These are phyloP conservation scores for Protomyces arabidopsidicola DNA, from an alignment of 1,139 yeast species.

Conservation along the genomic window DNA sequence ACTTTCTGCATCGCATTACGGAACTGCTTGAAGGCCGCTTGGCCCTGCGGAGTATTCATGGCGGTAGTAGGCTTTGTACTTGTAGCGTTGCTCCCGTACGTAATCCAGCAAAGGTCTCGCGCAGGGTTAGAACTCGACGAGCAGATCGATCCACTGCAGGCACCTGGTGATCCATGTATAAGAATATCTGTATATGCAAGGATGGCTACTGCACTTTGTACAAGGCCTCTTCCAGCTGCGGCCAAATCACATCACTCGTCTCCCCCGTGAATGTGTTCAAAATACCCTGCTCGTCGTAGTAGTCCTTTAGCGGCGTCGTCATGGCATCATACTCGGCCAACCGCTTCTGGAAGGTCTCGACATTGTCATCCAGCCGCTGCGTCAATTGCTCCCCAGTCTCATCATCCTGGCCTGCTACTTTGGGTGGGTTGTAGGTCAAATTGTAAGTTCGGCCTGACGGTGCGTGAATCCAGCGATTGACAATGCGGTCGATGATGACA, in stretches of 20 bases:
- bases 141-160: not conserved
- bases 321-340: slow-evolving; percentile 57
- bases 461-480: slow-evolving; percentile 81
- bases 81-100: no score
- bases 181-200: not conserved
- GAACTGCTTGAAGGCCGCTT: slow-evolving; percentile 26
- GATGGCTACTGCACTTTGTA: not conserved
- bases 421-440: slow-evolving; percentile 54
- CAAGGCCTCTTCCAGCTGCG: slow-evolving; percentile 47
- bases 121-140: not conserved
- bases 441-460: slow-evolving; percentile 27
- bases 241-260: slow-evolving; percentile 76
- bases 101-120: not conserved
- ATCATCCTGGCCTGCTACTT: slow-evolving; percentile 88
- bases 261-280: slow-evolving; percentile 61
- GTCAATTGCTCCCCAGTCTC: slow-evolving; percentile 91
- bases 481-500: slow-evolving; percentile 91
- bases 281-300: slow-evolving; percentile 53
- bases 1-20: slow-evolving; percentile 24
- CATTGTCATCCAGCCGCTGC: slow-evolving; percentile 98
- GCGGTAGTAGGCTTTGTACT: no score
- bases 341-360: slow-evolving; percentile 63
- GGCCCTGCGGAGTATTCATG: slow-evolving; percentile 24
- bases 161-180: no score
- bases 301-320: slow-evolving; percentile 59